A percentile compares a stretch with the other conserved stretches of the same genome.
Evolutionary conservation across 305 asterid species (phyloP).

Genomic region (Andrographis paniculata): DNA sequence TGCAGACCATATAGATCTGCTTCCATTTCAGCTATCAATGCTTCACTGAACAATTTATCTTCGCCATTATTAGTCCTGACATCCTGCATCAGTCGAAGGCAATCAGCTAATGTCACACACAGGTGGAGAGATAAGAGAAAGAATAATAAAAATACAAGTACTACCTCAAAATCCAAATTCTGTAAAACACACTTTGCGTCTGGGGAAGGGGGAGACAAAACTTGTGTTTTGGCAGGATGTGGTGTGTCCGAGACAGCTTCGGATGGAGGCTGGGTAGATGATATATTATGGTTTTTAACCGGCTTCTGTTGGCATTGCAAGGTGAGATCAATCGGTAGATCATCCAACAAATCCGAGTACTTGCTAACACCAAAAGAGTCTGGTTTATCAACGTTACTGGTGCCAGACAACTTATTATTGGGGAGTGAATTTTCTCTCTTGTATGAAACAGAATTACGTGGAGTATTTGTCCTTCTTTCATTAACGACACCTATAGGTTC

Average conservation of each 20-base stretch:
- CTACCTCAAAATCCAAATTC: conserved; percentile 43
- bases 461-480: conserved; percentile 25
- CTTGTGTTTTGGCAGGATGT: conserved; percentile 23
- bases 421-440: conserved; percentile 37
- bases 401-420: conserved; percentile 34
- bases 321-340: conserved; percentile 11
- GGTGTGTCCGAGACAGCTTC: conserved; percentile 18
- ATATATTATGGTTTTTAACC: conserved; percentile 16
- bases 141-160: conserved; percentile 12
- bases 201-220: conserved; percentile 22
- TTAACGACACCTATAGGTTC: conserved; percentile 25
- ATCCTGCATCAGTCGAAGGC: conserved; percentile 36
- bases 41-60: conserved; percentile 48
- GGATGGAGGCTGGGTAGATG: conserved; percentile 25
- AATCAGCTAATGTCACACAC: conserved; percentile 16
- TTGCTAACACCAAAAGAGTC: conserved; percentile 21
- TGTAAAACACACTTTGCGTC: conserved; percentile 31
- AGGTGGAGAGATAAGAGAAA: conserved; percentile 11
- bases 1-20: conserved; percentile 73
- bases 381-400: conserved; percentile 21
- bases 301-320: conserved; percentile 25
- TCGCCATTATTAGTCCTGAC: conserved; percentile 25
- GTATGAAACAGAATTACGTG: conserved; percentile 24
- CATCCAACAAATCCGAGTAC: conserved; percentile 23
- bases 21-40: conserved; percentile 75